Base-by-base conservation (phyloP, 352 stramenopile genomes). In the Phytopythium kandeliae region DNA sequence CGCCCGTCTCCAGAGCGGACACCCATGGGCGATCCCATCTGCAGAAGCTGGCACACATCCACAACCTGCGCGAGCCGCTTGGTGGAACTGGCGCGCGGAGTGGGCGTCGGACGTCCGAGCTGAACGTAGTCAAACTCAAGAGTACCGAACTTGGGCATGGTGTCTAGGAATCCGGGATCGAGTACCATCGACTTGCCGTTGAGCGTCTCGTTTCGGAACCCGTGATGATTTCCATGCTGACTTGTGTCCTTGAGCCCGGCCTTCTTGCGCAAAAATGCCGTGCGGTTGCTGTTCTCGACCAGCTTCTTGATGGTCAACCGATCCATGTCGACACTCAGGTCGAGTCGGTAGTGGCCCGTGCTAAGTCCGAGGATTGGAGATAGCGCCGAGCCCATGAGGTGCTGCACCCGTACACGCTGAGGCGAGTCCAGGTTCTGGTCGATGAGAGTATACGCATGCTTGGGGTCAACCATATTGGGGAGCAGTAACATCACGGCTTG, bases 101-200 rank as follows among this genome's bases (percentile, higher is more conserved):
- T 10, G 37, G 44, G 38, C 19, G 63, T 38, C 5, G 30, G 30
- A 24, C 70, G 57, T 4, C 74, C 71, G 35, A 86, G 60, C 48
- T 88, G 77, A n/a, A 96, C 89, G 53, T 95, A 96, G 59, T 96
- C 86, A 38, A 96, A 95, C n/a, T 71, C 78, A 2, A 97, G 71
- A 55, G 86, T 90, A 15, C 88, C 86, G 2, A 69, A 62, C 0
- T 48, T 47, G 17, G 88, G 86, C 8, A 91, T 63, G 16, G 82
- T 68, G 55, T 84, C 72, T 54, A 96, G 94, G 54, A 92, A 96
- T 7, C 67, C 62, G 30, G 69, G 88, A 33, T 74, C 86, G 21
- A 96, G 63, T 24, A 85, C 68, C 4, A 96, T 62, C 4, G 58
- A 63, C 38, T 80, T 58, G 10, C 81, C 82, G 42, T 96, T 85